phyloP scores from a whole-genome alignment of 441 rosid genomes.

The Brassica balearica region DNA sequence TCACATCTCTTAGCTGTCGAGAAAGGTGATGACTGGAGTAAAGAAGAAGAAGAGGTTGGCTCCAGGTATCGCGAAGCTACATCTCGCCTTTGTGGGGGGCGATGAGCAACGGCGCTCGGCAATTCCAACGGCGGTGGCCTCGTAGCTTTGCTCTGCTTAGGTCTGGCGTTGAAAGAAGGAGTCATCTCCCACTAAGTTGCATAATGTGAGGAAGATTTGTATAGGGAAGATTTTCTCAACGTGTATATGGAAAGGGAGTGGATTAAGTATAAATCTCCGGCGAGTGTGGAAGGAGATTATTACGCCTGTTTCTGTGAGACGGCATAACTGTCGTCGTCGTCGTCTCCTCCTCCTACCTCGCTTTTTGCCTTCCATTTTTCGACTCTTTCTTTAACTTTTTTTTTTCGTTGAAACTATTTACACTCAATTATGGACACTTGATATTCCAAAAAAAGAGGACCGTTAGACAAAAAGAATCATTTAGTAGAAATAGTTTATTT shows the following conservation, averaged over 20 bases:
- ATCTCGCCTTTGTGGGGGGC: slow-evolving; percentile 29
- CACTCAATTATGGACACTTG: too few relatives aligned
- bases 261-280: slow-evolving; percentile 19
- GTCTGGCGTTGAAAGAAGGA: slow-evolving; percentile 21
- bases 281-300: slow-evolving; percentile 14
- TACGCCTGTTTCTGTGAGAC: background rate
- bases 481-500: too few relatives aligned
- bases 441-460: too few relatives aligned
- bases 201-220: slow-evolving; percentile 12
- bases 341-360: slow-evolving; percentile 5
- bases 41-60: slow-evolving; percentile 24
- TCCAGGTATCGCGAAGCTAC: slow-evolving; percentile 38
- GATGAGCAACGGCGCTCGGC: slow-evolving; percentile 2
- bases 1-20: slow-evolving; percentile 52
- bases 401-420: too few relatives aligned
- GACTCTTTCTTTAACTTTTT: background rate
- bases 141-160: background rate
- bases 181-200: slow-evolving; percentile 36
- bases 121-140: slow-evolving; percentile 28
- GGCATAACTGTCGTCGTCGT: slow-evolving; percentile 9
- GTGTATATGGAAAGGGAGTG: background rate
- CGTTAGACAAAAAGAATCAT: too few relatives aligned
- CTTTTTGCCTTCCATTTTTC: background rate
- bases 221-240: background rate
- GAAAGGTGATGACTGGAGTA: slow-evolving; percentile 1